Conservation (phyloP, 192 early-diverging fungal species). For the Diversispora epigaea region DNA sequence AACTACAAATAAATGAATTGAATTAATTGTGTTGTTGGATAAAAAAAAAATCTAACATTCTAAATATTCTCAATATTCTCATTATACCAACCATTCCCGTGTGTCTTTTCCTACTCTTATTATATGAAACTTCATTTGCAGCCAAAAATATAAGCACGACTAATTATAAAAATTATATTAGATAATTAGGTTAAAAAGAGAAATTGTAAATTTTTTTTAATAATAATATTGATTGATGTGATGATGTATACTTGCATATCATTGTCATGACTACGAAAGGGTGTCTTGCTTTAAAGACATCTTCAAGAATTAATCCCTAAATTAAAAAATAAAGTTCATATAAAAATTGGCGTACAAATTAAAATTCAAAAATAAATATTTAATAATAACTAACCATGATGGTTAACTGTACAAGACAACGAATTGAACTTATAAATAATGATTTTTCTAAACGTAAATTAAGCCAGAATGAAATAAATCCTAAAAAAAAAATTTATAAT, state of each 20-base stretch:
- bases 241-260: conserved; percentile 43
- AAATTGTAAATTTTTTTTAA: not conserved
- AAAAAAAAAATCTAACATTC: not conserved
- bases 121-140: conserved; percentile 67
- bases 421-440: conserved; percentile 64
- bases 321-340: not conserved
- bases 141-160: conserved; percentile 61
- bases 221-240: not conserved
- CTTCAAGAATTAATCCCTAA: conserved; percentile 63
- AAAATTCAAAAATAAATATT: not conserved
- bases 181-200: not conserved
- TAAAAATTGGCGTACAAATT: not conserved
- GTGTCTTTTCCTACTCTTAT: conserved; percentile 67
- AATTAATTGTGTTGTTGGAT: conserved; percentile 11
- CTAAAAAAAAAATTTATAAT: conserved; percentile 25
- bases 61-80: conserved; percentile 4
- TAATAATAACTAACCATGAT: conserved; percentile 55
- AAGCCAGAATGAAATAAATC: conserved; percentile 58
- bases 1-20: conserved; percentile 40
- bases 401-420: conserved; percentile 77
- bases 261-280: conserved; percentile 60
- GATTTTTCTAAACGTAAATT: conserved; percentile 66
- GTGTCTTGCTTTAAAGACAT: conserved; percentile 64
- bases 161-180: conserved; percentile 21
- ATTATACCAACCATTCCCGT: conserved; percentile 67